Evolutionary conservation across 768 basidiomycete species (phyloP).

Genomic region (Pulveroboletus sp.): DNA sequence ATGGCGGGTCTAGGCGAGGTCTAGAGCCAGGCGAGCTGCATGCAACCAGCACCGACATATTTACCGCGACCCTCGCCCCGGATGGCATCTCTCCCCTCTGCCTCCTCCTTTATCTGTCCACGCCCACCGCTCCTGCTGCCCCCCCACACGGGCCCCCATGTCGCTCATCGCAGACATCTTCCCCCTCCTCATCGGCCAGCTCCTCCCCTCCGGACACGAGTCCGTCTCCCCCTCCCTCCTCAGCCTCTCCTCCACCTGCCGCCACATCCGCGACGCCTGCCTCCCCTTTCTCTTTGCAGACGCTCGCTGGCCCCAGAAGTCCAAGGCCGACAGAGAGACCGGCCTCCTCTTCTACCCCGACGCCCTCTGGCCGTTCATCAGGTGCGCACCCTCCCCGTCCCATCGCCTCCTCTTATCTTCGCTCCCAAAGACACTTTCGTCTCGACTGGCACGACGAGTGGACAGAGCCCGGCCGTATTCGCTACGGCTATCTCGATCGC

Average conservation of each 20-base stretch:
- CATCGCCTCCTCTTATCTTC: not conserved
- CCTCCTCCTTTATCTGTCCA: conserved; percentile 1
- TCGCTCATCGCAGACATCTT: conserved; percentile 33
- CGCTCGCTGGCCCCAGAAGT: conserved; percentile 31
- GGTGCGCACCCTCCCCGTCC: conserved; percentile 6
- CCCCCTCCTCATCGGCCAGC: conserved; percentile 30
- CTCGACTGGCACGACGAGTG: conserved; percentile 35
- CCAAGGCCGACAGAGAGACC: conserved; percentile 19
- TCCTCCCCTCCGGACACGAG: conserved; percentile 5
- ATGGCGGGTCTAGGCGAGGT: conserved; percentile 16
- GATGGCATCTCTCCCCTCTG: conserved; percentile 10
- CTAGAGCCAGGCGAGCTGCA: conserved; percentile 18
- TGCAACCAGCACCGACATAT: conserved; percentile 3
- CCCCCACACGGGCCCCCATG: conserved; percentile 10
- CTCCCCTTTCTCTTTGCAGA: conserved; percentile 31
- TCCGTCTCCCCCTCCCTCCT: conserved; percentile 15
- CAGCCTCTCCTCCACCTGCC: conserved; percentile 22
- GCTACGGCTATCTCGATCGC: conserved; percentile 29
- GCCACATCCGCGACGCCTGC: conserved; percentile 26
- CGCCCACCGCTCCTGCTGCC: not conserved
- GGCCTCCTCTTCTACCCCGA: conserved; percentile 30
- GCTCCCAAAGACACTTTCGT: conserved; percentile 23
- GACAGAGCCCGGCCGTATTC: conserved; percentile 34
- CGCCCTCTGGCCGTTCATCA: conserved; percentile 28
- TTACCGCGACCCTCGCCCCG: conserved; percentile 11